Evolutionary conservation across 1,139 yeast species (phyloP), one percentile per base, ranked within the genome.

Genomic region (Suhomyces panamericanus): DNA sequence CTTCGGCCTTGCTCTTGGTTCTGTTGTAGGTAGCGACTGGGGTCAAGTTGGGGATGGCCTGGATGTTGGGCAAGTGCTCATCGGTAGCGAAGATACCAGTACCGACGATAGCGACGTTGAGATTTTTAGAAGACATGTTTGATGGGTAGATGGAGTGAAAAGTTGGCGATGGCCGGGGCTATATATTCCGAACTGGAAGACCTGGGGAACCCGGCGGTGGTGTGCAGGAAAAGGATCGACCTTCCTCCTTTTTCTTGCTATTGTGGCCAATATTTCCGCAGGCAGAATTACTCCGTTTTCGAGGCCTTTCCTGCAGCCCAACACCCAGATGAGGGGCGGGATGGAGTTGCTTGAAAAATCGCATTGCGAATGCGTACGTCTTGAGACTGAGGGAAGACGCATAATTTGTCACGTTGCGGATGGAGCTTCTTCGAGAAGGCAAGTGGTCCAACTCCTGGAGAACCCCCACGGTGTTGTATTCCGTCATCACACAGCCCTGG

Each of bases 31-130:
- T 87, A 15, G 90, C 87, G 39, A 55, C 55, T 13, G 73, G 69
- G 24, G 54, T 61, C 43, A 75, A 58, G 48, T 55, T 58, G 27
- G 62, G 54, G 42, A 70, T 58, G 43, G 75, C 69, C 54, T 81
- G 68, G 48, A 86, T 68, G 26, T 87, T 80, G 35, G 97, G 97
- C 53, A 88, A 75, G 62, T 91, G 97, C 43, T 78, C 75, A 53
- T 85, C 88, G 28, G 81, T 80, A 50, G 98, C 97, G 61, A 90
- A 91, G 59, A 91, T 87, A 53, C 96, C 96, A 2, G 97, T 90
- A 49, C 96, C 96, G 45, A 89, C 81, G 44, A 89, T 70, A 44
- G 95, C 96, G 43, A 88, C 77, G 59, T 80, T 83, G 46, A 81
- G 62, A 41, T 43, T 38, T 38, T 41, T 41, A 26, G 48, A 28